phyloP scores from a whole-genome alignment of 495 filamentous ascomycete species.

The Elasticomyces elasticus region DNA sequence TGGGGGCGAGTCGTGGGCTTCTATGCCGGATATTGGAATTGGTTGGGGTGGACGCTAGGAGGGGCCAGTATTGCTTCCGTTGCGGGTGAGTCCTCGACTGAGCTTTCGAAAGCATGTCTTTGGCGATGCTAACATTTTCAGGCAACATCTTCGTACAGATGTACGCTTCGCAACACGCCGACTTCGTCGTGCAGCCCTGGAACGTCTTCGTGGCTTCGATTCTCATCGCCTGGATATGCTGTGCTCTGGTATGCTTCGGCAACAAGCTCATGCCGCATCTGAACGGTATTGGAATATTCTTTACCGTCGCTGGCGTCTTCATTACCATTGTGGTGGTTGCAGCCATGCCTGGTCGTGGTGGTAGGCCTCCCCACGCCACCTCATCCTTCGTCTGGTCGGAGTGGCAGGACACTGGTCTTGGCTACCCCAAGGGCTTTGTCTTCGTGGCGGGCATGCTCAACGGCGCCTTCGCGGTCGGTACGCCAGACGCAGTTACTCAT shows the following conservation, averaged over 20 bases:
- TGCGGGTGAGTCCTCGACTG: constrained; percentile 34
- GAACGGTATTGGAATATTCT: constrained; percentile 54
- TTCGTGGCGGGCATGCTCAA: constrained; percentile 75
- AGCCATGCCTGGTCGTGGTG: constrained; percentile 51
- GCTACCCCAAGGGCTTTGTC: constrained; percentile 57
- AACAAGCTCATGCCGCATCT: constrained; percentile 57
- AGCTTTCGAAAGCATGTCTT: constrained; percentile 37
- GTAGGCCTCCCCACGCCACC: constrained; percentile 21
- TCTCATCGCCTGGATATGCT: constrained; percentile 55
- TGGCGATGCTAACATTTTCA: constrained; percentile 50
- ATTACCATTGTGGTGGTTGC: constrained; percentile 63
- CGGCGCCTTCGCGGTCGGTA: constrained; percentile 72
- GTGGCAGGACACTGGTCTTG: constrained; percentile 55
- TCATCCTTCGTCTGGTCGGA: constrained; percentile 27
- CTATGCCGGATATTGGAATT: constrained; percentile 14
- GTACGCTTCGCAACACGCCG: constrained; percentile 59
- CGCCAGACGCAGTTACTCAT: constrained; percentile 52
- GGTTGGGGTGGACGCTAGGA: constrained; percentile 5
- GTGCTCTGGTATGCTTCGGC: constrained; percentile 53
- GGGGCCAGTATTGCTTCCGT: background rate
- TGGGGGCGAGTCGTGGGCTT: constrained; percentile 3
- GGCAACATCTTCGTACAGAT: constrained; percentile 30
- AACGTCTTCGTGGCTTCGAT: constrained; percentile 64
- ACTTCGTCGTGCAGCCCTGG: constrained; percentile 52
- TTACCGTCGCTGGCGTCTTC: constrained; percentile 57